Percentiles rank a stretch among this genome's conserved stretches.
phyloP scores from a whole-genome alignment of 2,329 filamentous ascomycete species.

The Hymenoscyphus linearis region DNA sequence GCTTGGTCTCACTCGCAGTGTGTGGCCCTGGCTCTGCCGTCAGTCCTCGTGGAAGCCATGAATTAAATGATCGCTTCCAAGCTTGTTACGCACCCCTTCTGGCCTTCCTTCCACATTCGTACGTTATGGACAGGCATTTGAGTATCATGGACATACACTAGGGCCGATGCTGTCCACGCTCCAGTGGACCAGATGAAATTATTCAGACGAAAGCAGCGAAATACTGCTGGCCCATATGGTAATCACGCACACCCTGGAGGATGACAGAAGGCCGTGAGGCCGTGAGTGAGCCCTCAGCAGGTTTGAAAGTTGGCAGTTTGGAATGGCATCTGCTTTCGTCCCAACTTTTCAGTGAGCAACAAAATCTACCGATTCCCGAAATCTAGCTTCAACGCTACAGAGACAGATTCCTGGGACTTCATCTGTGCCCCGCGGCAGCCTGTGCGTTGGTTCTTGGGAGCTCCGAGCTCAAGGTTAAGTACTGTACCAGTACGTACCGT shows the following conservation, averaged over 20 bases:
- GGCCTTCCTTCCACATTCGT: background rate
- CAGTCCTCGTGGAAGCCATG: background rate
- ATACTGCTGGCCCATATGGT: background rate
- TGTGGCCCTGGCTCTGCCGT: background rate
- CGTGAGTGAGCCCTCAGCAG: background rate
- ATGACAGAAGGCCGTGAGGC: background rate
- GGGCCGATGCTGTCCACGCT: background rate
- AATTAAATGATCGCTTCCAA: background rate
- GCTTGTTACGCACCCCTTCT: background rate
- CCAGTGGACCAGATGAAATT: background rate
- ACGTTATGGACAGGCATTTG: background rate
- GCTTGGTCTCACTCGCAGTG: background rate
- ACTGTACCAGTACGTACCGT: background rate
- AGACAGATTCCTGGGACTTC: background rate
- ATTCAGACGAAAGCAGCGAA: background rate
- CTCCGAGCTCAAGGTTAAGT: background rate
- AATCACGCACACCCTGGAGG: background rate
- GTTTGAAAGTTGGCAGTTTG: background rate
- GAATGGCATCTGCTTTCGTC: background rate
- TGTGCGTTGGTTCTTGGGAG: background rate
- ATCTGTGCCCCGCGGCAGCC: background rate
- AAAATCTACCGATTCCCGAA: background rate
- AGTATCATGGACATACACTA: background rate
- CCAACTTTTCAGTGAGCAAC: background rate
- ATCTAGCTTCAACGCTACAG: background rate